A percentile compares a stretch with the other conserved stretches of the same genome.
Evolutionary conservation across 2,329 filamentous ascomycete species (phyloP).

Genomic region (Alternaria viburni): DNA sequence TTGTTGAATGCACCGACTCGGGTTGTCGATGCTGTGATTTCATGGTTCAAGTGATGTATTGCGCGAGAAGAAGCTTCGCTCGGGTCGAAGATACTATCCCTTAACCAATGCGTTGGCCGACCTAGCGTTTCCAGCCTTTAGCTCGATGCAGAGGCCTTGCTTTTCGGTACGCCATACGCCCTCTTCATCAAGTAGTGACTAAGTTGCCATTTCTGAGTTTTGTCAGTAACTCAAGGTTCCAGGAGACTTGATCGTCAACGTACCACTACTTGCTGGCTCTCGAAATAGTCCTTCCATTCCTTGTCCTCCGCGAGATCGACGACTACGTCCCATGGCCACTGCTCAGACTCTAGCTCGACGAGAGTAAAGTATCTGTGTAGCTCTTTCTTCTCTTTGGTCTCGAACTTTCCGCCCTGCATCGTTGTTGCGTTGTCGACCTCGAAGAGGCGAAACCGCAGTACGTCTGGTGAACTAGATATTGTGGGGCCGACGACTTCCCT

Average conservation of each 20-base stretch:
- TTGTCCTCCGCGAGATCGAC: conserved; percentile 17
- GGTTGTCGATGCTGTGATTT: background rate
- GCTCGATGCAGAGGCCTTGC: background rate
- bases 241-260: background rate
- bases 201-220: conserved; percentile 21
- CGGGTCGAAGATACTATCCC: background rate
- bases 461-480: conserved; percentile 15
- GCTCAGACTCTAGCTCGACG: conserved; percentile 20
- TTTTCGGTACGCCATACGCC: background rate
- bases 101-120: background rate
- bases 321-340: conserved; percentile 28
- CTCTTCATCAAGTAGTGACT: conserved; percentile 17
- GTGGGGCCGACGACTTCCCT: conserved; percentile 8
- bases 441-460: conserved; percentile 22
- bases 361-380: conserved; percentile 19
- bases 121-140: background rate
- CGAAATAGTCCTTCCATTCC: conserved; percentile 21
- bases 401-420: background rate
- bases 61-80: background rate
- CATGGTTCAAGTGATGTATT: background rate
- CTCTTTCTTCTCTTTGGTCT: conserved; percentile 7
- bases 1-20: background rate
- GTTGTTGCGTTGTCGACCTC: conserved; percentile 16
- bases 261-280: conserved; percentile 17
- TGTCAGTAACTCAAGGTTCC: background rate